These are phyloP conservation scores for Magnolia kwangsiensis DNA, from an alignment of 164 flowering plant genomes.

Conservation along the genomic window DNA sequence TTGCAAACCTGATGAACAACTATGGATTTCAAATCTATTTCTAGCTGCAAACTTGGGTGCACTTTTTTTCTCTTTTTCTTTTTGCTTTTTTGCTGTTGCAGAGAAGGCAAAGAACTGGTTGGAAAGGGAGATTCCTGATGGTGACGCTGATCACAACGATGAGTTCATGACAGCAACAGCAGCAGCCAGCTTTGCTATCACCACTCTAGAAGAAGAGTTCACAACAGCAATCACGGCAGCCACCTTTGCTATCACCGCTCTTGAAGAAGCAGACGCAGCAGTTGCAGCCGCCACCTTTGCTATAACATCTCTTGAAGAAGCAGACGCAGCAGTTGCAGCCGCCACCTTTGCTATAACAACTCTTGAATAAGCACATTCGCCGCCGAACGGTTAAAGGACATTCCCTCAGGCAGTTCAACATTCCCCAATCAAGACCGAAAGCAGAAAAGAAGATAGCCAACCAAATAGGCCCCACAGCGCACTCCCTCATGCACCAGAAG, in stretches of 20 bases:
- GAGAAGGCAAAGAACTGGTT: constrained; percentile 49
- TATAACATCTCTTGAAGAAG: constrained; percentile 13
- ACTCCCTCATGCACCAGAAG: neutral
- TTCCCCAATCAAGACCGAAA: neutral
- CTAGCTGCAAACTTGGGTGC: constrained; percentile 19
- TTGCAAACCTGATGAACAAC: neutral
- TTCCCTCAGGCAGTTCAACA: neutral
- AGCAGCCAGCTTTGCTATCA: constrained; percentile 46
- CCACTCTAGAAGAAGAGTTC: constrained; percentile 6
- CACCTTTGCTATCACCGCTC: constrained; percentile 44
- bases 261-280: constrained; percentile 28
- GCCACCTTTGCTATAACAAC: neutral
- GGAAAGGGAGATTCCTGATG: constrained; percentile 38
- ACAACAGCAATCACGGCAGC: constrained; percentile 56
- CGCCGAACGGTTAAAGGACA: neutral
- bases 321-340: neutral
- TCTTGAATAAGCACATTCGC: neutral
- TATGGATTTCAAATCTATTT: neutral
- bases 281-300: neutral
- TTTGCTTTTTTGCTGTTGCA: neutral
- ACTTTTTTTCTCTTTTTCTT: neutral
- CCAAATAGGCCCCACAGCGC: neutral
- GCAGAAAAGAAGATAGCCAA: neutral
- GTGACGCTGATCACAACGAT: constrained; percentile 24
- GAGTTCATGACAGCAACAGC: constrained; percentile 51